Evolutionary conservation across 352 stramenopile genomes (phyloP).

Genomic region (Pythium volutum): DNA sequence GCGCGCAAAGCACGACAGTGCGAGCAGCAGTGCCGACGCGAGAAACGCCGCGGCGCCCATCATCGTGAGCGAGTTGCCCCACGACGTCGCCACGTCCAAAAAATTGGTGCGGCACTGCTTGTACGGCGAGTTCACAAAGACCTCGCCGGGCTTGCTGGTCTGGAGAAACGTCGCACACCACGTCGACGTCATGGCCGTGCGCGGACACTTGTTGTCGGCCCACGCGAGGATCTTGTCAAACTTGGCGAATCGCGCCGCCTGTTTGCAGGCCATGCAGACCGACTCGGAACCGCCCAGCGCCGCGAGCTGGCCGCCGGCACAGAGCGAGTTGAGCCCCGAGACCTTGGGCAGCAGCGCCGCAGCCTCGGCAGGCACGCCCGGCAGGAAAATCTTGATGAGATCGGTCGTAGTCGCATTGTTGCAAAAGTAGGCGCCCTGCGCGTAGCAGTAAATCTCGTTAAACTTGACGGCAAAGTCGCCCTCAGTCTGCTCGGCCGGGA

Average conservation of each 20-base stretch:
- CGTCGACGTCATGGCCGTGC: conserved; percentile 38
- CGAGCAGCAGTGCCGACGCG: conserved; percentile 47
- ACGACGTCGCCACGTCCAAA: conserved; percentile 60
- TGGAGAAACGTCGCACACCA: conserved; percentile 66
- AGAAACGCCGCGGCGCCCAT: conserved; percentile 53
- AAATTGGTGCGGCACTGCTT: conserved; percentile 68
- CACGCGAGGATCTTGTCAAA: conserved; percentile 71
- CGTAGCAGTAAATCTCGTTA: conserved; percentile 84
- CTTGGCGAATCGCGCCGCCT: conserved; percentile 49
- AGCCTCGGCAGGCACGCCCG: conserved; percentile 35
- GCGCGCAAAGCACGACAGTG: conserved; percentile 59
- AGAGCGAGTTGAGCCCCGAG: conserved; percentile 57
- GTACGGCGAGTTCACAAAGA: conserved; percentile 71
- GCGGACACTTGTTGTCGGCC: conserved; percentile 61
- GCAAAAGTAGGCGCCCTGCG: conserved; percentile 78
- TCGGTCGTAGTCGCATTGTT: conserved; percentile 70
- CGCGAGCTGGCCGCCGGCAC: conserved; percentile 25
- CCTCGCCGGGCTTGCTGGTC: conserved; percentile 34
- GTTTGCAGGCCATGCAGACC: conserved; percentile 55
- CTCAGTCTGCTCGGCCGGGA: conserved; percentile 54
- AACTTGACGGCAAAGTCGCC: conserved; percentile 63
- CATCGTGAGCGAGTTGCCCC: conserved; percentile 49
- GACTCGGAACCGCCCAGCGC: conserved; percentile 35
- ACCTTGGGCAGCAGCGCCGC: conserved; percentile 53
- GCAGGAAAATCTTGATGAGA: conserved; percentile 59